Evolutionary conservation across 2,329 filamentous ascomycete species (phyloP), one percentile per base, ranked within the genome.

Genomic region (Aaosphaeria arxii): DNA sequence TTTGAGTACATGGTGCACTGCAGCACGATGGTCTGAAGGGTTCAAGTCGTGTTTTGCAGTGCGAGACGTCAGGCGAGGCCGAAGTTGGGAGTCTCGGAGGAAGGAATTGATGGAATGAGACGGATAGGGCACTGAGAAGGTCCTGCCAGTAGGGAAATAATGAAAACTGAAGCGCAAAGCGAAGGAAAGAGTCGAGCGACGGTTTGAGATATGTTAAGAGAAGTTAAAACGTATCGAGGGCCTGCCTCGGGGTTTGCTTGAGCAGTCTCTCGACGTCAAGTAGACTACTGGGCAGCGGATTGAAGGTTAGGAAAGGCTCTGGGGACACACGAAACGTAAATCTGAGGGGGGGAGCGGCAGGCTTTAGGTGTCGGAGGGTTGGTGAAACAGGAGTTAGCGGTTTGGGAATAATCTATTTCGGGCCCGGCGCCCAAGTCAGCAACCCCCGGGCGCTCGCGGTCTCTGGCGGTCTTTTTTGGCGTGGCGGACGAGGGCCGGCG

Each of bases 1-100:
- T 59, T 70, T 55, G 74, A 70, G 68, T 77, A 78, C 75, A 78
- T 78, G 69, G 49, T 70, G 62, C 59, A 53, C 62, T 66, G 66
- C 66, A 67, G 66, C 61, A 65, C 61, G 62, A 52, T 55, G n/a
- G 57, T 62, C 52, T 63, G 40, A 59, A 41, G 54, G 17, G 17
- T 48, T 52, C 44, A n/a, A n/a, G 33, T 45, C 52, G 56, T 53
- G 58, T 58, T 63, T 67, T 57, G 59, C 52, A 56, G 56, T 55
- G 40, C 45, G 44, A 49, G 46, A 57, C 53, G 56, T 66, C 60
- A 59, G 62, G 65, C 58, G 61, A 62, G 52, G 53, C 46, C 53
- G 48, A 47, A 36, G n/a, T 9, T 9, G 33, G 33, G n/a, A 9
- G 7, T 36, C n/a, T 36, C n/a, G 33, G 33, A 9, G 33, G 33